Conservation (phyloP, 352 stramenopile genomes). For the Pseudoperonospora humuli region DNA sequence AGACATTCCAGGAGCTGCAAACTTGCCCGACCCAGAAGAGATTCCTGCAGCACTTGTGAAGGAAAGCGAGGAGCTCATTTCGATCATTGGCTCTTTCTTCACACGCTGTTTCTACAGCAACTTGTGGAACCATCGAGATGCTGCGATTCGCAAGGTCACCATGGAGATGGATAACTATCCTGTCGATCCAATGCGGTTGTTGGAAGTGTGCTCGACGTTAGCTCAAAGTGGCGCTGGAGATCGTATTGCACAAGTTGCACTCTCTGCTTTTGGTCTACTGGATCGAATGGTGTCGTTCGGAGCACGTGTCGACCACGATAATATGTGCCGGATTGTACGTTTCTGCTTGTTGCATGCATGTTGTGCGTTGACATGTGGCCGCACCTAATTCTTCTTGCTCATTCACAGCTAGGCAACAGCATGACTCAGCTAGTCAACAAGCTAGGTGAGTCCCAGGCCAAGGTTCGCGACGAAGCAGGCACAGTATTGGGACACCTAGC, state of each 20-base stretch:
- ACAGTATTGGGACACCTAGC: conserved; percentile 37
- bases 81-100: conserved; percentile 67
- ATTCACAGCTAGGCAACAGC: conserved; percentile 53
- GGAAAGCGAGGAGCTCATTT: conserved; percentile 70
- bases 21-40: conserved; percentile 63
- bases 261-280: conserved; percentile 64
- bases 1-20: conserved; percentile 61
- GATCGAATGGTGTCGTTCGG: conserved; percentile 52
- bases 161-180: conserved; percentile 59
- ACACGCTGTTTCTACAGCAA: conserved; percentile 83
- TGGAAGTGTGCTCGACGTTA: conserved; percentile 58
- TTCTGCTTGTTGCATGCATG: neutral
- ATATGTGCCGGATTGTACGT: conserved; percentile 68
- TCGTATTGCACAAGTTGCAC: conserved; percentile 62
- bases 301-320: conserved; percentile 36
- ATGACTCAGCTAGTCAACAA: conserved; percentile 77
- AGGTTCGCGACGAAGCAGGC: conserved; percentile 64
- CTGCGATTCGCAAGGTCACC: conserved; percentile 76
- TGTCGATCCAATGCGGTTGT: conserved; percentile 35
- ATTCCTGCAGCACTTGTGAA: conserved; percentile 58
- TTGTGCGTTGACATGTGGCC: neutral
- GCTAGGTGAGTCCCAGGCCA: conserved; percentile 59
- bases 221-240: conserved; percentile 68
- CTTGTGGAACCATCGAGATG: conserved; percentile 79
- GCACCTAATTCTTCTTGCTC: neutral